These are phyloP conservation scores for Colletotrichum agaves DNA, from an alignment of 2,329 filamentous ascomycete genomes.

Conservation along the genomic window DNA sequence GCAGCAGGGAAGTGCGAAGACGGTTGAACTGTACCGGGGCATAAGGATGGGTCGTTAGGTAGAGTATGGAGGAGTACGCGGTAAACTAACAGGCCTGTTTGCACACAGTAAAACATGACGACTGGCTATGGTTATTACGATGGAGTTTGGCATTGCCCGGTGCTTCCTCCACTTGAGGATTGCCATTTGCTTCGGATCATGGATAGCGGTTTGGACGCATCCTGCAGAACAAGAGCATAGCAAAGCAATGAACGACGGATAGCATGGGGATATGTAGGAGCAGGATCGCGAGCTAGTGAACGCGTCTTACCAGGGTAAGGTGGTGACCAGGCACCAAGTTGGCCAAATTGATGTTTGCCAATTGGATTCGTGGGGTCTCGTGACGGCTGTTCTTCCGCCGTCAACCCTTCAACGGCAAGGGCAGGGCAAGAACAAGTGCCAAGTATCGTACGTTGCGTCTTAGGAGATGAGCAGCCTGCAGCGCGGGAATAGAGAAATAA, in stretches of 20 bases:
- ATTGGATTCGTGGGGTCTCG: slow-evolving; percentile 19
- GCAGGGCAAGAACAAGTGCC: slow-evolving; percentile 25
- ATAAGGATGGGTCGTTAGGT: slow-evolving; percentile 18
- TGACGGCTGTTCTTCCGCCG: slow-evolving; percentile 15
- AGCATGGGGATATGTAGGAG: slow-evolving; percentile 3
- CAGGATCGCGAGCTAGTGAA: slow-evolving; percentile 3
- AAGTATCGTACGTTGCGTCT: slow-evolving; percentile 19
- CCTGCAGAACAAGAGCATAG: slow-evolving; percentile 2
- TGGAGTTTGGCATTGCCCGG: slow-evolving; percentile 16
- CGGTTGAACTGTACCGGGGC: background rate
- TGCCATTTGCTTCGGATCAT: slow-evolving; percentile 22
- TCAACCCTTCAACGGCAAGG: slow-evolving; percentile 16
- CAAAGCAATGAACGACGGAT: background rate
- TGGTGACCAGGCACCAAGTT: slow-evolving; percentile 4
- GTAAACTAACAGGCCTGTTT: slow-evolving; percentile 15
- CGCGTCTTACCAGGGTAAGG: slow-evolving; percentile 35
- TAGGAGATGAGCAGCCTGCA: slow-evolving; percentile 20
- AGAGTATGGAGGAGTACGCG: background rate
- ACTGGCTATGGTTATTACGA: slow-evolving; percentile 24
- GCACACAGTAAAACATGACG: background rate
- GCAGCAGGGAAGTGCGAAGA: slow-evolving; percentile 18
- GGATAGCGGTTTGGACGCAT: slow-evolving; percentile 2
- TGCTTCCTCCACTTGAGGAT: slow-evolving; percentile 30
- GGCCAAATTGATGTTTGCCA: background rate
- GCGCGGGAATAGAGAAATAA: slow-evolving; percentile 23